Conservation (phyloP, 2,329 filamentous ascomycete species). For the Fusarium agapanthi region DNA sequence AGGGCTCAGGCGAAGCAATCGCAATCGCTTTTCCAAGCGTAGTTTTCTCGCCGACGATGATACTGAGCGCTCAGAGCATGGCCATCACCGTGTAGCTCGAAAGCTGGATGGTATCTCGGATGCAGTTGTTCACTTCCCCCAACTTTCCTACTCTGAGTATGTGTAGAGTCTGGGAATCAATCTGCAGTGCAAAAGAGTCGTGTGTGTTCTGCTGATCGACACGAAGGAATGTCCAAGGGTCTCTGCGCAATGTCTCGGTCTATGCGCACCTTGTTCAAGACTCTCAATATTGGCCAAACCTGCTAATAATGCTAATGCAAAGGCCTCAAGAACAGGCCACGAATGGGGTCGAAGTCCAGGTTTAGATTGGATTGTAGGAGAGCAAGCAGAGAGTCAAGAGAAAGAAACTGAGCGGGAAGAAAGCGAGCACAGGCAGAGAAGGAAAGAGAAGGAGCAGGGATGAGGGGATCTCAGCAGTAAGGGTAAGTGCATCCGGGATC, state of each 20-base stretch:
- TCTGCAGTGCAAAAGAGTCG: conserved; percentile 1
- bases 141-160: not conserved
- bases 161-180: not conserved
- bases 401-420: not conserved
- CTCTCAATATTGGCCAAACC: not conserved
- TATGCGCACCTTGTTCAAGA: conserved; percentile 2
- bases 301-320: not conserved
- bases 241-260: conserved; percentile 28
- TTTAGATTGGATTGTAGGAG: conserved; percentile 17
- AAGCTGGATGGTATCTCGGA: conserved; percentile 7
- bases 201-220: conserved; percentile 3
- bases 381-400: not conserved
- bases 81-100: conserved; percentile 18
- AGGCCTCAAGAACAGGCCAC: conserved; percentile 31
- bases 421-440: conserved; percentile 1
- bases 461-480: not conserved
- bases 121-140: not conserved
- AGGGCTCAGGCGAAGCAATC: not conserved
- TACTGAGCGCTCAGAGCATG: conserved; percentile 28
- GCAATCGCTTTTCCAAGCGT: conserved; percentile 9
- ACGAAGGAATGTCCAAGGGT: conserved; percentile 20
- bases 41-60: conserved; percentile 21
- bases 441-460: conserved; percentile 19
- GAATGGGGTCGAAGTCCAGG: conserved; percentile 16
- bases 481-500: not conserved